Conservation (phyloP, 192 early-diverging fungal genomes). For the Haplosporangium gracile region DNA sequence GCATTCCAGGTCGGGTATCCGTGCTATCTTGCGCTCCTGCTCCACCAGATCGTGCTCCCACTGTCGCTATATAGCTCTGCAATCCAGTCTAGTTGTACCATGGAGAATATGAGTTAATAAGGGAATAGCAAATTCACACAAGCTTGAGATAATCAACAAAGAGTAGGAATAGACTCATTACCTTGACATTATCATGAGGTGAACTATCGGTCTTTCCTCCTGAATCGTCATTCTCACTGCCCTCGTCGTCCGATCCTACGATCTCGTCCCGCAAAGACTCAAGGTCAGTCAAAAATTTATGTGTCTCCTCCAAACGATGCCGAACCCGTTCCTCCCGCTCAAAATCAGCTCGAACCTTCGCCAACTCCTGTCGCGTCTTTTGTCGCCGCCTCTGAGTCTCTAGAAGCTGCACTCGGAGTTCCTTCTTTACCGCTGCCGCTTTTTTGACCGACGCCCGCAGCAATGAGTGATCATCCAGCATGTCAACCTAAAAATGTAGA, state of each 20-base stretch:
- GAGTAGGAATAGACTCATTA: background rate
- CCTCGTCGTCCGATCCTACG: constrained; percentile 18
- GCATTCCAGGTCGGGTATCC: constrained; percentile 17
- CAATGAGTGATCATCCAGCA: constrained; percentile 36
- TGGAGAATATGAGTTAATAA: background rate
- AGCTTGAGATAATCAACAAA: background rate
- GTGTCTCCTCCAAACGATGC: constrained; percentile 42
- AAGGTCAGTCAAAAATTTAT: constrained; percentile 47
- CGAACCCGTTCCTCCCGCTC: constrained; percentile 42
- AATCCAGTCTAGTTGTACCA: constrained; percentile 35
- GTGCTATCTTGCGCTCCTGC: background rate
- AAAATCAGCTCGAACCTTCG: constrained; percentile 30
- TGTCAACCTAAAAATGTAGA: constrained; percentile 22
- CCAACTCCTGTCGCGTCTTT: constrained; percentile 25
- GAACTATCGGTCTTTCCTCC: background rate
- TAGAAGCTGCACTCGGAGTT: constrained; percentile 34
- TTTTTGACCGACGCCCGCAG: constrained; percentile 41
- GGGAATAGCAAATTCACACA: background rate
- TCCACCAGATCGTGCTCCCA: constrained; percentile 25
- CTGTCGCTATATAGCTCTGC: constrained; percentile 39
- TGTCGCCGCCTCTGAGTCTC: constrained; percentile 36
- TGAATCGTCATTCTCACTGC: background rate
- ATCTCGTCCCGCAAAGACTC: constrained; percentile 43
- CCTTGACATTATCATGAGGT: constrained; percentile 4
- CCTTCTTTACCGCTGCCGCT: constrained; percentile 38